Evolutionary conservation across 371 early-diverging fungal genomes (phyloP), one percentile per base, ranked within the genome.

Genomic region (Syncephalastrum monosporum): DNA sequence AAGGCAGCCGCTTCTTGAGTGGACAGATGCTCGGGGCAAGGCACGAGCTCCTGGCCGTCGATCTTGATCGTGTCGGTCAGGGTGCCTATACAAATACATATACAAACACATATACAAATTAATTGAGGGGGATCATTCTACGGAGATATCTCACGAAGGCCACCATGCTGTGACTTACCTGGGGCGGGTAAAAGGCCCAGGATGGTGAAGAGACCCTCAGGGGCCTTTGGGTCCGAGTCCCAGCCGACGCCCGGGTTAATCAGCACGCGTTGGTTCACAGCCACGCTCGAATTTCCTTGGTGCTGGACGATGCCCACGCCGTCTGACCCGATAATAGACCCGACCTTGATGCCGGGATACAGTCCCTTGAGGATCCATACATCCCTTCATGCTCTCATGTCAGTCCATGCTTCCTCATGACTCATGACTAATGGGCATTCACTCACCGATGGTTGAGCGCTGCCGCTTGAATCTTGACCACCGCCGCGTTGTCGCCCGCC

Each of bases 1-100:
- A 90, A 58, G 29, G 88, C 85, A 15, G 89, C 86, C 3, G 85
- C 89, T 60, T 90, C 83, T n/a, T 69, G 73, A 42, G 65, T 68
- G 5, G 83, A 66, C 16, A 90, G 67, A 61, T 87, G 87, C 2
- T 63, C 71, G 3, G 90, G 90, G 25, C 73, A 81, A 29, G 74
- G 70, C 33, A 79, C 71, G 10, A 85, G 50, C 24, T 83, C 78
- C 0, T 74, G 66, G 17, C 68, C 61, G 19, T 72, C 75, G 16
- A 87, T 71, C 5, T 64, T 58, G 41, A 79, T 71, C 49, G 81
- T 77, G 42, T 88, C 86, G 5, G 86, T 72, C 42, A 88, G 72
- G 7, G 86, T 79, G 7, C 90, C 88, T 81, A 21, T 21, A 21
- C 21, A 21, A 21, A 21, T 21, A 21, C 21, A 21, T 1, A 21